A percentile compares a stretch with the other conserved stretches of the same genome.
Conservation (phyloP, 1,284 basidiomycete species). For the Abortiporus biennis region DNA sequence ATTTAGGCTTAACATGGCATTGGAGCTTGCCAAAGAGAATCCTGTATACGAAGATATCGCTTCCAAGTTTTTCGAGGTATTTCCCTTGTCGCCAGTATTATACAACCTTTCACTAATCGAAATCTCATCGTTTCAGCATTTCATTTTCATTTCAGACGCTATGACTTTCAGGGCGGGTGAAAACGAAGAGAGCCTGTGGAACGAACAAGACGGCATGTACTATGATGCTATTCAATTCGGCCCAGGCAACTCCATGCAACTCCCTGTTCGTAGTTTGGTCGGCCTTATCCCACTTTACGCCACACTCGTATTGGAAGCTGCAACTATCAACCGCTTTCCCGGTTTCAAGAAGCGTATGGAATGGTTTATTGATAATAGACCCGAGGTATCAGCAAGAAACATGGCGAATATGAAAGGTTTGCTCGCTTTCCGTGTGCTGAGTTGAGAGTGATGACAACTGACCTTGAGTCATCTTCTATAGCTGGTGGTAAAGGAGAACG, state of each 20-base stretch:
- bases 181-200: slow-evolving; percentile 85
- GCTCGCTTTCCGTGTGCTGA: slow-evolving; percentile 7
- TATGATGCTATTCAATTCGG: slow-evolving; percentile 95
- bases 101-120: no score
- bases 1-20: slow-evolving; percentile 86
- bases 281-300: slow-evolving; percentile 95
- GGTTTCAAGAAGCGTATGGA: slow-evolving; percentile 98
- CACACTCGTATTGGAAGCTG: slow-evolving; percentile 89
- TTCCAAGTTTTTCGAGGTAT: slow-evolving; percentile 94
- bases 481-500: slow-evolving; percentile 82
- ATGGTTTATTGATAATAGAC: slow-evolving; percentile 95
- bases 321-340: slow-evolving; percentile 84
- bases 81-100: slow-evolving; percentile 12
- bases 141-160: slow-evolving; percentile 94
- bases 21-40: slow-evolving; percentile 98
- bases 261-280: slow-evolving; percentile 90
- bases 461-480: slow-evolving; percentile 26
- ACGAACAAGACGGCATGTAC: slow-evolving; percentile 95
- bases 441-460: slow-evolving; percentile 2
- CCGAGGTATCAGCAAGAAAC: slow-evolving; percentile 82
- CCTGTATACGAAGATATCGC: slow-evolving; percentile 98
- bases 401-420: slow-evolving; percentile 94
- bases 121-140: slow-evolving; percentile 76
- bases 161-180: slow-evolving; percentile 89
- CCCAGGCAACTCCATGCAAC: slow-evolving; percentile 78